Evolutionary conservation across 768 basidiomycete species (phyloP).

Genomic region (Exidia glandulosa): DNA sequence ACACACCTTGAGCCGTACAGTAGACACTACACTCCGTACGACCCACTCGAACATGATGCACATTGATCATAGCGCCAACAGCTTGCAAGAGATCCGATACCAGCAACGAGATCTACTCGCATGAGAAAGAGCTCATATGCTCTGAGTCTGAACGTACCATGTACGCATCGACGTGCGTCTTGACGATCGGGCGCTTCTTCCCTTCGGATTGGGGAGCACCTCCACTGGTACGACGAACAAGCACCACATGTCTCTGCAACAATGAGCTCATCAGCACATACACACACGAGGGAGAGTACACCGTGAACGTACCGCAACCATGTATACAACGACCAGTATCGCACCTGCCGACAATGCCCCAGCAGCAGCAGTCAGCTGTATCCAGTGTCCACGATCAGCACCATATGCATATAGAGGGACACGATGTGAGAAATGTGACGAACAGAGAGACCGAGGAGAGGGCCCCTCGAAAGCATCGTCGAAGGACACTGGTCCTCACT

Average conservation of each 20-base stretch:
- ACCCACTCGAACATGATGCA: conserved; percentile 26
- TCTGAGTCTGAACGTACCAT: conserved; percentile 22
- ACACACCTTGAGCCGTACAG: conserved; percentile 30
- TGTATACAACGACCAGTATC: conserved; percentile 21
- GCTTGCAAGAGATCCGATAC: conserved; percentile 27
- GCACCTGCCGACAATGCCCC: conserved; percentile 26
- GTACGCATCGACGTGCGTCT: conserved; percentile 28
- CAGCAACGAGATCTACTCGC: conserved; percentile 13
- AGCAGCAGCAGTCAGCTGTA: conserved; percentile 25
- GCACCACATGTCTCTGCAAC: conserved; percentile 16
- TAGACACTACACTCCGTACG: conserved; percentile 21
- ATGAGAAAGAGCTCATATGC: conserved; percentile 7
- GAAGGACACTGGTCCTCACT: too few species aligned
- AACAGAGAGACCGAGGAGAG: too few species aligned
- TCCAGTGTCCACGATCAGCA: not conserved
- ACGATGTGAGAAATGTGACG: too few species aligned
- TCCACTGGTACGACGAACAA: conserved; percentile 13
- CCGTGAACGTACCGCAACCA: conserved; percentile 22
- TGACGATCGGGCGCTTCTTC: conserved; percentile 14
- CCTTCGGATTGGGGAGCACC: conserved; percentile 8
- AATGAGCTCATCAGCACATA: not conserved
- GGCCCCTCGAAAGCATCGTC: too few species aligned
- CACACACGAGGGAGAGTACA: not conserved
- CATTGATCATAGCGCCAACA: conserved; percentile 25
- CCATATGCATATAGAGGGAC: too few species aligned